Evolutionary conservation across 768 basidiomycete species (phyloP).

Genomic region (Suillus brevipes): DNA sequence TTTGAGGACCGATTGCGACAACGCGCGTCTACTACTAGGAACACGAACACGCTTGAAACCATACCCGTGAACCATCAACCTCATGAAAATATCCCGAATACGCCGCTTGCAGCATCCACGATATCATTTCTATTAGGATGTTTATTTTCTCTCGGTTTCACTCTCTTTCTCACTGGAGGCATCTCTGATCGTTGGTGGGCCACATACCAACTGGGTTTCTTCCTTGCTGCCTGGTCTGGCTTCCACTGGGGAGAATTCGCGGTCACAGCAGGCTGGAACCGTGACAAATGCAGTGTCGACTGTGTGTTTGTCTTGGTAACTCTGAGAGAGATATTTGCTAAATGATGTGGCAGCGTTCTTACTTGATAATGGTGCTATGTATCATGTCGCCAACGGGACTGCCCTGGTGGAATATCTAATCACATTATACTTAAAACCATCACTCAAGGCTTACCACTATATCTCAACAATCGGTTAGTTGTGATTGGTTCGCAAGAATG

Average conservation of each 20-base stretch:
- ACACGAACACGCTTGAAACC: conserved; percentile 52
- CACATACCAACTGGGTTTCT: conserved; percentile 80
- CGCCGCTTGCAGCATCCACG: conserved; percentile 72
- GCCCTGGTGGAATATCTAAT: conserved; percentile 82
- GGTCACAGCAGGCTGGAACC: conserved; percentile 94
- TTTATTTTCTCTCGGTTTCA: conserved; percentile 58
- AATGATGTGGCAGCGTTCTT: conserved; percentile 69
- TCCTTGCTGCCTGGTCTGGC: conserved; percentile 75
- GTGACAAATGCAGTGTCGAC: conserved; percentile 87
- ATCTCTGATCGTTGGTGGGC: conserved; percentile 55
- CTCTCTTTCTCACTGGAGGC: conserved; percentile 50
- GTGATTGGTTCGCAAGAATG: background rate
- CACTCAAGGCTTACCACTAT: conserved; percentile 58
- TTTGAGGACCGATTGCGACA: conserved; percentile 48
- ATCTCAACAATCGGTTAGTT: conserved; percentile 58
- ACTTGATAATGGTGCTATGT: conserved; percentile 83
- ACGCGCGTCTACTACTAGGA: conserved; percentile 32
- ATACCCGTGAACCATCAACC: conserved; percentile 42
- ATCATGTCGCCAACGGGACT: conserved; percentile 79
- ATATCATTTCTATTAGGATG: conserved; percentile 88
- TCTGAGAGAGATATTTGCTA: background rate
- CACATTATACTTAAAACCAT: conserved; percentile 65
- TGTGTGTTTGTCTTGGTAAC: conserved; percentile 56
- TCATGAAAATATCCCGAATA: conserved; percentile 79
- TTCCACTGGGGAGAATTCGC: conserved; percentile 97